Evolutionary conservation across 1,284 basidiomycete genomes (phyloP), one percentile per base, ranked within the genome.

Genomic region (Ceratobasidium papillatum): DNA sequence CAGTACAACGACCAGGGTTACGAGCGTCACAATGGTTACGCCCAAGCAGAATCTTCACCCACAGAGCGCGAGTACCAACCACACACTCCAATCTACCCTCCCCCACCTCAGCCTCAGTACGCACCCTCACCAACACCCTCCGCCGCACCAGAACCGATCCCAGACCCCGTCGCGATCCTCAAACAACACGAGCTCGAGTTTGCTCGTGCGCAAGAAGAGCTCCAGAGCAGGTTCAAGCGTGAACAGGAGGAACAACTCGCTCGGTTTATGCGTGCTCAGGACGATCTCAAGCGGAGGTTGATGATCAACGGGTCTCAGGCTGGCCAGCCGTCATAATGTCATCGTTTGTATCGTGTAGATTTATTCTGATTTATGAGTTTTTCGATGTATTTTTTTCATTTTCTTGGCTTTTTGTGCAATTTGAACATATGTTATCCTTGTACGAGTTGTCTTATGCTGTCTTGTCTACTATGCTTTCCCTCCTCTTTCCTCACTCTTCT

Each of bases 221-320:
- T 66, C 32, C 64, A 66, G 49, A 38, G 36, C 7, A 47, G 49
- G 64, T 66, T 66, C 64, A 51, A 54, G 45, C 64, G 64, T 2
- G 64, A 66, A 34, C 64, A 66, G 32, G 64, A 66, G 64, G 64
- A 66, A 17, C 64, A 66, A 30, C 49, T 66, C 4, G 64, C 64
- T 17, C 27, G 47, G 47, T 66, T 66, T 51, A 66, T 66, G 64
- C 64, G 43, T 32, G 43, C 61, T 3, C 61, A 63, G 61, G 41
- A 47, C 25, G 61, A 63, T 27, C 43, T 63, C 25, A 38, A 45
- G 9, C 27, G 49, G 19, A 47, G 52, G 30, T 45, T 66, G 30
- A 32, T 66, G 30, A 47, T n/a, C 17, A 45, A 66, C 12, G n/a
- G n/a, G n/a, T n/a, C n/a, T n/a, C 45, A 56, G 27, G 14, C 52